These are phyloP conservation scores for Hibiscus tridactylites DNA, from an alignment of 345 rosid species.

Conservation along the genomic window DNA sequence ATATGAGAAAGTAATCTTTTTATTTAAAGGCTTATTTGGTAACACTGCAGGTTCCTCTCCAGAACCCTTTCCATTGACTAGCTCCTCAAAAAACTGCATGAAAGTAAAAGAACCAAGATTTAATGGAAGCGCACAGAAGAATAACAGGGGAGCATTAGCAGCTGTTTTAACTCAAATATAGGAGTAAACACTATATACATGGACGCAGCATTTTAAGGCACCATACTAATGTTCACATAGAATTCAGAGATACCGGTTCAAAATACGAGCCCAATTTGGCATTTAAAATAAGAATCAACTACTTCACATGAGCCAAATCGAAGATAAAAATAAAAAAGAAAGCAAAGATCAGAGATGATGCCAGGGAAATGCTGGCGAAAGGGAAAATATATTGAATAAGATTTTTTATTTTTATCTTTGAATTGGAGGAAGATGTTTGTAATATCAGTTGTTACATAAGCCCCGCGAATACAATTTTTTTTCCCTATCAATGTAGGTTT, in stretches of 20 bases:
- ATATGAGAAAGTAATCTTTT: constrained; percentile 69
- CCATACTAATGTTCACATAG: background rate
- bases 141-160: background rate
- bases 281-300: background rate
- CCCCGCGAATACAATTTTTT: background rate
- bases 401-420: background rate
- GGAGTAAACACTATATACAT: background rate
- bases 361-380: background rate
- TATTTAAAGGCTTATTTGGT: constrained; percentile 49
- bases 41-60: constrained; percentile 27
- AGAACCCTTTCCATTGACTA: constrained; percentile 41
- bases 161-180: background rate
- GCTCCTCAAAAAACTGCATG: constrained; percentile 77
- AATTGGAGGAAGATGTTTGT: background rate
- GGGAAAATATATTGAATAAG: background rate
- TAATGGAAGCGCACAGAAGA: background rate
- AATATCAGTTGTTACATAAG: background rate
- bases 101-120: background rate
- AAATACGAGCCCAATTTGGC: background rate
- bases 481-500: background rate
- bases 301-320: background rate
- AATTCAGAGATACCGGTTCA: background rate
- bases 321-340: background rate
- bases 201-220: background rate
- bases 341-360: background rate